phyloP scores from a whole-genome alignment of 1,284 basidiomycete species.

The Cryptococcus sp. region DNA sequence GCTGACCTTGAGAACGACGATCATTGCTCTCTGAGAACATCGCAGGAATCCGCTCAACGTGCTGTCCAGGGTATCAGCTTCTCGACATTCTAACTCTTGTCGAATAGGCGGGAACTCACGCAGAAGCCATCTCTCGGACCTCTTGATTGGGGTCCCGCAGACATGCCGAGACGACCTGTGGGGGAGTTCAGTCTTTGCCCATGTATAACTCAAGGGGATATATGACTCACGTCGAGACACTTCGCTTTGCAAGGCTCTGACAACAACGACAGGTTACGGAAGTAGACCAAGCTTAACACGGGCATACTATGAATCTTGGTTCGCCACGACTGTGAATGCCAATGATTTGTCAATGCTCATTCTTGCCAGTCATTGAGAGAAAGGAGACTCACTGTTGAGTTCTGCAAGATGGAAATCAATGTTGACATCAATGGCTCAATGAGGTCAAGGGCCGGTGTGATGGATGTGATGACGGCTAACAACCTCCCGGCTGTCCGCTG shows the following conservation, averaged over 20 bases:
- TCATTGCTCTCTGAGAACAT: conserved; percentile 87
- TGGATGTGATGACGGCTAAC: conserved; percentile 54
- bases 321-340: conserved; percentile 52
- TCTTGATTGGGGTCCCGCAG: conserved; percentile 89
- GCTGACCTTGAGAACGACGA: conserved; percentile 76
- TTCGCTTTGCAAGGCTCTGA: conserved; percentile 66
- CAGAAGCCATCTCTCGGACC: conserved; percentile 90
- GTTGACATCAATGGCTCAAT: conserved; percentile 53
- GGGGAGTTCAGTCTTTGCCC: conserved; percentile 11
- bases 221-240: conserved; percentile 67
- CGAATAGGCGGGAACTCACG: conserved; percentile 45
- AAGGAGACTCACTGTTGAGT: conserved; percentile 44
- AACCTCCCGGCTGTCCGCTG: conserved; percentile 52
- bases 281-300: conserved; percentile 54
- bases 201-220: background rate
- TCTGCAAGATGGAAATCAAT: conserved; percentile 52
- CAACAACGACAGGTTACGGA: conserved; percentile 71
- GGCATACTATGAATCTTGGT: conserved; percentile 57
- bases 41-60: conserved; percentile 87
- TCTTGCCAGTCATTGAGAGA: background rate
- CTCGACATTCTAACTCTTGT: conserved; percentile 4
- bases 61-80: conserved; percentile 13
- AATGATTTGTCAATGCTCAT: background rate
- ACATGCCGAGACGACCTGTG: conserved; percentile 67
- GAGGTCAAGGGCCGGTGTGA: conserved; percentile 55